A percentile compares a stretch with the other conserved stretches of the same genome.
Evolutionary conservation across 345 rosid species (phyloP).

Genomic region (Geranium rotundifolium): DNA sequence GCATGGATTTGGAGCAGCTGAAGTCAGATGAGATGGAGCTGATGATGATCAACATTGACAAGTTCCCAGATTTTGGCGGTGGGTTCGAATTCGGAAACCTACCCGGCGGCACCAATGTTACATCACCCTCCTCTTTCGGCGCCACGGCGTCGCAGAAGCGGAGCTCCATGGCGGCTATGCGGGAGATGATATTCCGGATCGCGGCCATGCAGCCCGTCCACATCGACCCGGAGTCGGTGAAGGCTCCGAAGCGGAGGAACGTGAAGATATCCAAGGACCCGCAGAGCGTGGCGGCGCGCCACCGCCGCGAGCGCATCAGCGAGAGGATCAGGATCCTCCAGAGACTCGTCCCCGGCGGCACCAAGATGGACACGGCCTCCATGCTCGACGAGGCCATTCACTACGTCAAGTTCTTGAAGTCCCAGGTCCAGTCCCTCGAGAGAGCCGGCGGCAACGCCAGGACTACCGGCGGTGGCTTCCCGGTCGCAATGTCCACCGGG

Average conservation of each 20-base stretch:
- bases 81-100: too few relatives aligned
- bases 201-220: slow-evolving; percentile 94
- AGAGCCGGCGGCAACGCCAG: too few relatives aligned
- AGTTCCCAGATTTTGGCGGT: too few relatives aligned
- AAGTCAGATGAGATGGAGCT: too few relatives aligned
- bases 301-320: slow-evolving; percentile 77
- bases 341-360: slow-evolving; percentile 97
- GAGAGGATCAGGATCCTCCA: slow-evolving; percentile 94
- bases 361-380: slow-evolving; percentile 90
- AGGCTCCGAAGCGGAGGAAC: slow-evolving; percentile 72
- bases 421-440: too few relatives aligned
- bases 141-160: too few relatives aligned
- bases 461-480: too few relatives aligned
- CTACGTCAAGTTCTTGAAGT: slow-evolving; percentile 87
- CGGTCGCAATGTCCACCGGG: too few relatives aligned
- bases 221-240: slow-evolving; percentile 69
- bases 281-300: slow-evolving; percentile 94
- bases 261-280: slow-evolving; percentile 90
- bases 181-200: slow-evolving; percentile 92
- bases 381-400: slow-evolving; percentile 92
- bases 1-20: too few relatives aligned
- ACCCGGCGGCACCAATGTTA: too few relatives aligned
- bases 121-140: too few relatives aligned
- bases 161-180: slow-evolving; percentile 80
- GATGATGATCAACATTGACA: too few relatives aligned